phyloP scores from a whole-genome alignment of 208 protist genomes.

The Zelonia costaricensis region DNA sequence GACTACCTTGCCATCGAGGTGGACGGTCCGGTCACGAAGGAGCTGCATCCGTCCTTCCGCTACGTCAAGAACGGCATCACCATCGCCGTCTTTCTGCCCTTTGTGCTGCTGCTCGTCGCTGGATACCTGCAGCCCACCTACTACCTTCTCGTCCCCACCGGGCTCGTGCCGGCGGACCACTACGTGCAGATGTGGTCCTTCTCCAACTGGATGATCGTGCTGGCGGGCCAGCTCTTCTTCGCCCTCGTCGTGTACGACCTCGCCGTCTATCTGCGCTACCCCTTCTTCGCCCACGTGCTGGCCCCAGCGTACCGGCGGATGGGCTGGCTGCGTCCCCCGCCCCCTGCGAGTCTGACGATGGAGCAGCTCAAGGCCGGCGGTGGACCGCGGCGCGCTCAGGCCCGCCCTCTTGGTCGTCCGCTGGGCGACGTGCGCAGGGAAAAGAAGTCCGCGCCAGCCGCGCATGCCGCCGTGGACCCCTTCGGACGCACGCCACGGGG shows the following conservation, averaged over 20 bases:
- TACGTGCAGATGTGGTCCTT: conserved; percentile 78
- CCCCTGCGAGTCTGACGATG: conserved; percentile 31
- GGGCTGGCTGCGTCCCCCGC: conserved; percentile 35
- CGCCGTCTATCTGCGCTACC: conserved; percentile 78
- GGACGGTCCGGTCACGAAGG: conserved; percentile 59
- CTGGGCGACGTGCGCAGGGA: conserved; percentile 37
- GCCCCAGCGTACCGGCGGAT: conserved; percentile 64
- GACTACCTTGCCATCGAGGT: conserved; percentile 81
- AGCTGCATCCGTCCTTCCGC: conserved; percentile 72
- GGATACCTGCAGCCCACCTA: conserved; percentile 74
- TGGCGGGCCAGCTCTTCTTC: conserved; percentile 61
- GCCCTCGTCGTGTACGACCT: conserved; percentile 77
- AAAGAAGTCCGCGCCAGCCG: conserved; percentile 10
- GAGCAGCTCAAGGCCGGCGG: conserved; percentile 49
- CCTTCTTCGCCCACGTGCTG: conserved; percentile 64
- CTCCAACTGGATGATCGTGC: conserved; percentile 52
- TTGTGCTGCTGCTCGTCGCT: conserved; percentile 49
- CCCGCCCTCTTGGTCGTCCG: conserved; percentile 57
- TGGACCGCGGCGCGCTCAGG: conserved; percentile 23
- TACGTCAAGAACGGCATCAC: conserved; percentile 65
- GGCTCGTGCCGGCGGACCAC: conserved; percentile 54
- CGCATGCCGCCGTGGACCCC: not conserved
- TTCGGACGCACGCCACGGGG: conserved; percentile 14
- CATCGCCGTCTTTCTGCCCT: conserved; percentile 41
- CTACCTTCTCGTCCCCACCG: conserved; percentile 65